Conservation (phyloP, 192 early-diverging fungal genomes). For the Oehlia diaphana region DNA sequence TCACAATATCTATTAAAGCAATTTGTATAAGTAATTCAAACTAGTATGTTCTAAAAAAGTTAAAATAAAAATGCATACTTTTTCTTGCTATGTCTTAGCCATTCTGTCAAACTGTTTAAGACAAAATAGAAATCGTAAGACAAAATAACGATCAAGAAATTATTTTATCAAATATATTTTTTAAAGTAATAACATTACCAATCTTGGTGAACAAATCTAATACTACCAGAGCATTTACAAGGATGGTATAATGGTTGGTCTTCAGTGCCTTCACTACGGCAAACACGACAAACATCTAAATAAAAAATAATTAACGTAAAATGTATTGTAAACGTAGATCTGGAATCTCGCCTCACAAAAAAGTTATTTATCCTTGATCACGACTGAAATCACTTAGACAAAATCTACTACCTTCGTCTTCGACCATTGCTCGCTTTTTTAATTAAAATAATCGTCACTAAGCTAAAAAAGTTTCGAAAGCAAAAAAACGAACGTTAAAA, state of each 20-base stretch:
- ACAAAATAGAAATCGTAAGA: constrained; percentile 9
- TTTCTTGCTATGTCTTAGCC: constrained; percentile 81
- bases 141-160: not conserved
- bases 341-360: not conserved
- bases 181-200: constrained; percentile 51
- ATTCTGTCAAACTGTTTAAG: constrained; percentile 69
- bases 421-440: not conserved
- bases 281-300: constrained; percentile 78
- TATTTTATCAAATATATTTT: not conserved
- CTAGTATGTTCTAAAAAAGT: constrained; percentile 3
- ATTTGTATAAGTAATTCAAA: not conserved
- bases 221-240: constrained; percentile 95
- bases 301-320: not conserved
- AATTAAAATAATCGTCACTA: not conserved
- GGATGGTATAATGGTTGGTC: constrained; percentile 90
- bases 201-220: constrained; percentile 92
- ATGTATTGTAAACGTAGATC: not conserved
- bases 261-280: constrained; percentile 70
- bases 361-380: not conserved
- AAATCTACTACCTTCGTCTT: not conserved
- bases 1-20: constrained; percentile 72
- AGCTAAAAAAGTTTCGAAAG: not conserved
- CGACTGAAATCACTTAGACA: not conserved
- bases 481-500: too few species aligned
- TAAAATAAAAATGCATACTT: constrained; percentile 41